Evolutionary conservation across 2,329 filamentous ascomycete species (phyloP).

Genomic region (Fusarium stilboides): DNA sequence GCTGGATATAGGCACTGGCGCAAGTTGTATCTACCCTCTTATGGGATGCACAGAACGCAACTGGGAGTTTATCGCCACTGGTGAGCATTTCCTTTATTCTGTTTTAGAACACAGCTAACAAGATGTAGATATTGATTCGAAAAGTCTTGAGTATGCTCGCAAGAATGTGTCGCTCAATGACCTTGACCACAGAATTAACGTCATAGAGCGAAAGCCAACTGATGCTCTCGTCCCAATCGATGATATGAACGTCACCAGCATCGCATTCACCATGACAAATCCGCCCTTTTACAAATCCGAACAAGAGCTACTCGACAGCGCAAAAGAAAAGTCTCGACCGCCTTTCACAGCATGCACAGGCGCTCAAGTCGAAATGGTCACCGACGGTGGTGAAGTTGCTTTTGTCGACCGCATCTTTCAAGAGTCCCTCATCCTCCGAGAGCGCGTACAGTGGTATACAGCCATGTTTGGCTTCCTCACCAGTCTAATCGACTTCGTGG

Average conservation of each 20-base stretch:
- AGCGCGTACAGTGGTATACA: slow-evolving; percentile 87
- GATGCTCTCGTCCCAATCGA: slow-evolving; percentile 76
- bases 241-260: slow-evolving; percentile 61
- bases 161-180: slow-evolving; percentile 78
- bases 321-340: slow-evolving; percentile 74
- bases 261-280: slow-evolving; percentile 94
- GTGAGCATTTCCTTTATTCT: slow-evolving; percentile 45
- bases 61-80: slow-evolving; percentile 82
- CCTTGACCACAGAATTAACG: slow-evolving; percentile 73
- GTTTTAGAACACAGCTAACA: slow-evolving; percentile 1
- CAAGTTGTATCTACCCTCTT: slow-evolving; percentile 92
- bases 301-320: slow-evolving; percentile 76
- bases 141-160: slow-evolving; percentile 76
- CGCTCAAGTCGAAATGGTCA: slow-evolving; percentile 88
- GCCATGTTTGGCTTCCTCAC: slow-evolving; percentile 89
- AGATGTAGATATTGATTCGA: slow-evolving; percentile 77
- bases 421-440: slow-evolving; percentile 74
- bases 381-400: slow-evolving; percentile 79
- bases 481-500: slow-evolving; percentile 75
- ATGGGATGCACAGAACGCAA: slow-evolving; percentile 79
- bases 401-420: slow-evolving; percentile 81
- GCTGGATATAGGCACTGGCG: slow-evolving; percentile 90
- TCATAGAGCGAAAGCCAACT: slow-evolving; percentile 69
- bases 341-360: slow-evolving; percentile 85
- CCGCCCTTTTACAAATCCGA: slow-evolving; percentile 92